A percentile compares a stretch with the other conserved stretches of the same genome.
These are phyloP conservation scores for Tylopilus vinaceipallidus DNA, from an alignment of 768 basidiomycete species.

Conservation along the genomic window DNA sequence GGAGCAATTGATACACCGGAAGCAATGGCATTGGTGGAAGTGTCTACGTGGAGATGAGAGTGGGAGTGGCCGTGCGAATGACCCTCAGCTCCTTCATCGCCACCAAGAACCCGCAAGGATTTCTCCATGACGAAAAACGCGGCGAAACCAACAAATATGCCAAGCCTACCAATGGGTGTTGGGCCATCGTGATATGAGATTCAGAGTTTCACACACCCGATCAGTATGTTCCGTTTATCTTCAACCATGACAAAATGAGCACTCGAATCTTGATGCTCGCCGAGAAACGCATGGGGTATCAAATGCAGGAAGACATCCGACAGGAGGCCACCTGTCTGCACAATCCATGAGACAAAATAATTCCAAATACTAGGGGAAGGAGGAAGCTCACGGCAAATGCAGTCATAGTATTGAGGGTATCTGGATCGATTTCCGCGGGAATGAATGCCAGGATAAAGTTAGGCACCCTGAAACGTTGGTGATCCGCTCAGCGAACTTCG, in stretches of 20 bases:
- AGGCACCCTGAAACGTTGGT: conserved; percentile 60
- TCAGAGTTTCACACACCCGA: conserved; percentile 58
- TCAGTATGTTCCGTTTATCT: conserved; percentile 86
- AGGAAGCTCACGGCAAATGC: conserved; percentile 73
- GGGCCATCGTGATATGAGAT: conserved; percentile 8
- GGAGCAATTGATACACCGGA: conserved; percentile 47
- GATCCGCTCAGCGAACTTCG: conserved; percentile 18
- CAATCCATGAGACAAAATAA: conserved; percentile 18
- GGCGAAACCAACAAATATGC: conserved; percentile 84
- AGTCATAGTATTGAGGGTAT: conserved; percentile 92
- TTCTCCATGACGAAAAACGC: conserved; percentile 95
- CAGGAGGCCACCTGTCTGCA: conserved; percentile 82
- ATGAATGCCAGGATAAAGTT: conserved; percentile 96
- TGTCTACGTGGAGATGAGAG: conserved; percentile 48
- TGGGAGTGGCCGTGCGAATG: conserved; percentile 56
- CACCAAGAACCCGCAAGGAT: conserved; percentile 75
- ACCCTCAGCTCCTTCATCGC: conserved; percentile 49
- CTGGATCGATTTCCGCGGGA: conserved; percentile 78
- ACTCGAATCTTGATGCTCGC: conserved; percentile 71
- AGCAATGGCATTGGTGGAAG: conserved; percentile 32
- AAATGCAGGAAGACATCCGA: conserved; percentile 93
- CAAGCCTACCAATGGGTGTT: conserved; percentile 46
- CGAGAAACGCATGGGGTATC: conserved; percentile 89
- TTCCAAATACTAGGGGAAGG: conserved; percentile 7
- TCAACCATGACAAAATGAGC: conserved; percentile 83